Base-by-base conservation (phyloP, 2,329 filamentous ascomycete species). In the Fusarium sublunatum region DNA sequence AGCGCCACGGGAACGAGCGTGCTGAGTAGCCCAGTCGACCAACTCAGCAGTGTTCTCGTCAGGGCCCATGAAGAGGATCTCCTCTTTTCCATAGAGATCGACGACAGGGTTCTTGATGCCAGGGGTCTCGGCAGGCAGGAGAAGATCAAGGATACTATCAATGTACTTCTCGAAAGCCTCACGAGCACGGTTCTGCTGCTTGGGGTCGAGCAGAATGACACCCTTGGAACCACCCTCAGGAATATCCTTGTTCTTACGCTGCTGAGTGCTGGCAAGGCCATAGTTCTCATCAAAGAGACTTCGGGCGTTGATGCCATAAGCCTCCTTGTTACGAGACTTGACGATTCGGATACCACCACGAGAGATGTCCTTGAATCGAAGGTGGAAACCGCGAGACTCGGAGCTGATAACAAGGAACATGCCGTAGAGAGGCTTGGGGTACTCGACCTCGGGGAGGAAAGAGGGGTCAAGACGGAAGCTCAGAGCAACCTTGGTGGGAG, bases 151-250 rank as follows among this genome's bases (percentile, higher is more conserved):
- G 72, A 99, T 97, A 75, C 92, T 96, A 81, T 99, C 95, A 72
- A 99, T 99, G 80, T 99, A 99, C 83, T 99, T 99, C 82, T 99
- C 94, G 71, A 99, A 99, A 2, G 95, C 94, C 62, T 96, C 93
- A 43, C 85, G 86, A 15, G 90, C 90, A 80, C 94, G 96, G 77
- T 97, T 92, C 78, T 99, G 95, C 78, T 97, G 93, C 75, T 93
- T 90, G 63, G 92, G 88, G 76, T 99, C 94, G 36, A 99, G 87
- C 42, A 99, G 85, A 59, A 99, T 94, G 55, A 99, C 95, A 80
- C 95, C 95, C 82, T 99, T 99, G 72, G 94, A 96, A 52, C 95
- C 95, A 65, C 95, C 95, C 81, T 99, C 95, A 3, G 95, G 95
- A 48, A 99, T 99, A 73, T 99, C 95, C 83, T 99, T 99, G 85